Conservation (phyloP, 805 yeast species). For the Candida chilensis region DNA sequence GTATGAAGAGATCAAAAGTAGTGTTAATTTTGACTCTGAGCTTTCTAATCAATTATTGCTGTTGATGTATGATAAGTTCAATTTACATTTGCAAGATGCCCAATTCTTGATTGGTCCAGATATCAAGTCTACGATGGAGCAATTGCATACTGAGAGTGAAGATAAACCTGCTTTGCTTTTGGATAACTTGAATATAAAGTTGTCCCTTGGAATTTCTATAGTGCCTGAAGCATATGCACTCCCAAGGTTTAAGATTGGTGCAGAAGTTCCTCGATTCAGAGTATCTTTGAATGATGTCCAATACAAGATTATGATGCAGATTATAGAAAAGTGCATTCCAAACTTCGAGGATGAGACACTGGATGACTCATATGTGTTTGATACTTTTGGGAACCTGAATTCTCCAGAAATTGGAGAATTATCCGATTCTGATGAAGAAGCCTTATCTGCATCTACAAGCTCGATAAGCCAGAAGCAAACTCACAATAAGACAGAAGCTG, state of each 20-base stretch:
- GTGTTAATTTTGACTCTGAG: constrained; percentile 44
- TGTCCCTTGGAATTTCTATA: constrained; percentile 75
- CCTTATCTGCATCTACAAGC: background rate
- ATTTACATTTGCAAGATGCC: constrained; percentile 70
- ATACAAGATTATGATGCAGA: constrained; percentile 77
- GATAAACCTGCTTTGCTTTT: constrained; percentile 52
- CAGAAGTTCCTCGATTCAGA: constrained; percentile 63
- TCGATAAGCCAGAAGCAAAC: no score
- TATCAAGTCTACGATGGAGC: constrained; percentile 68
- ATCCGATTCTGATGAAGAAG: constrained; percentile 1
- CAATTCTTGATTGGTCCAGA: constrained; percentile 83
- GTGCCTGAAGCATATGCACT: constrained; percentile 71
- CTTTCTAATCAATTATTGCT: constrained; percentile 74
- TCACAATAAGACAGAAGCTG: constrained; percentile 3
- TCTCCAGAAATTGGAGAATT: constrained; percentile 2
- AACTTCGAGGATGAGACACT: constrained; percentile 20
- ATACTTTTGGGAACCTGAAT: constrained; percentile 18
- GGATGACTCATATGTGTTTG: constrained; percentile 22
- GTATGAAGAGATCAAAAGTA: constrained; percentile 59
- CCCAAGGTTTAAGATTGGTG: constrained; percentile 66
- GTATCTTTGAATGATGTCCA: constrained; percentile 82
- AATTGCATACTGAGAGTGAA: constrained; percentile 40
- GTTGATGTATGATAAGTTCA: constrained; percentile 85
- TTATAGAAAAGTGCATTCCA: constrained; percentile 67
- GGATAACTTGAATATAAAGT: constrained; percentile 66